phyloP scores from a whole-genome alignment of 2,329 filamentous ascomycete species.

The Diplodia mutila region DNA sequence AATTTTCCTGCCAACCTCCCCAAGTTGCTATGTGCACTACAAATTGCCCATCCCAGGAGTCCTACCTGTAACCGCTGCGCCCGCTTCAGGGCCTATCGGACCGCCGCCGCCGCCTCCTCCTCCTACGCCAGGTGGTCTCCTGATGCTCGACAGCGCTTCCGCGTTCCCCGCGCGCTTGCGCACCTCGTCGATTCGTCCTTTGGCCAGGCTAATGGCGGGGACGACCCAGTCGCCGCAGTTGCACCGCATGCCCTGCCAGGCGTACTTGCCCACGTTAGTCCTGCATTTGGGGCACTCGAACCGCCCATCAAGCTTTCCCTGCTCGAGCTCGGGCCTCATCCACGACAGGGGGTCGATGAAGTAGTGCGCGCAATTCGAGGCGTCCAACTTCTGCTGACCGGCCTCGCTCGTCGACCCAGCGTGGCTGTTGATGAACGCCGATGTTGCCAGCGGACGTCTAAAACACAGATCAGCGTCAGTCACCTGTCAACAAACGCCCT shows the following conservation, averaged over 20 bases:
- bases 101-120: neutral
- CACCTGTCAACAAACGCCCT: neutral
- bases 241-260: slow-evolving; percentile 94
- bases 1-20: slow-evolving; percentile 2
- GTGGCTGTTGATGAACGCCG: slow-evolving; percentile 71
- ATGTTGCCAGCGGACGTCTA: slow-evolving; percentile 65
- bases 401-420: slow-evolving; percentile 21
- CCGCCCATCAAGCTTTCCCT: slow-evolving; percentile 80
- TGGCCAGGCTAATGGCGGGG: slow-evolving; percentile 84
- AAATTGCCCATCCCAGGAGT: slow-evolving; percentile 20
- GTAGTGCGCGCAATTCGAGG: slow-evolving; percentile 72
- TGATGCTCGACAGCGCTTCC: slow-evolving; percentile 19
- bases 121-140: slow-evolving; percentile 19
- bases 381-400: slow-evolving; percentile 26
- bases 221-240: slow-evolving; percentile 90
- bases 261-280: slow-evolving; percentile 86
- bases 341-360: slow-evolving; percentile 92
- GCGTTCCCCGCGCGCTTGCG: slow-evolving; percentile 23
- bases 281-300: slow-evolving; percentile 85
- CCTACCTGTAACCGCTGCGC: neutral
- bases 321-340: slow-evolving; percentile 88
- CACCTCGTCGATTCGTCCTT: slow-evolving; percentile 78
- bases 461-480: slow-evolving; percentile 8
- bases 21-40: slow-evolving; percentile 1
- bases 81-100: neutral